These are phyloP conservation scores for Candida labiduridarum DNA, from an alignment of 1,139 yeast genomes.

Conservation along the genomic window DNA sequence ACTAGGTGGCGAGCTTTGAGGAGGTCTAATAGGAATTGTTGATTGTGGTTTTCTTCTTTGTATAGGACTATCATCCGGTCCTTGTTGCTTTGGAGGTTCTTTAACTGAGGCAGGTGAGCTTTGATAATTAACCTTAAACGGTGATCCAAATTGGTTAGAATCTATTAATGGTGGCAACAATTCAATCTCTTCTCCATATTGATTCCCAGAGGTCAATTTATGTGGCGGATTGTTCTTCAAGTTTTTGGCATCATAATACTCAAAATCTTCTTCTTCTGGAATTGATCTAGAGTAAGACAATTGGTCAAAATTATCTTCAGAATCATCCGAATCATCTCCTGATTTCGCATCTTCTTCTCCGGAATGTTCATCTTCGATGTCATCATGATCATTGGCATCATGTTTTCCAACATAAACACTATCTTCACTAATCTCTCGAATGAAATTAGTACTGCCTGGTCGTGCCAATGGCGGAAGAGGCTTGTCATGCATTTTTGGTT, in stretches of 20 bases:
- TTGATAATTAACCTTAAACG: constrained; percentile 31
- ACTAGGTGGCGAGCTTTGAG: constrained; percentile 3
- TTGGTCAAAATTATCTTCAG: constrained; percentile 14
- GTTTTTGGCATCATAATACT: constrained; percentile 27
- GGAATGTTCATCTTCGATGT: constrained; percentile 6
- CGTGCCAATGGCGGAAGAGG: constrained; percentile 4
- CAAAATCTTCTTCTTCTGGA: constrained; percentile 16
- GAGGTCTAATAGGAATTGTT: not conserved
- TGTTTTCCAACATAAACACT: constrained; percentile 11
- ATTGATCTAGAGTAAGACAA: constrained; percentile 8
- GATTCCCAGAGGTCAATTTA: constrained; percentile 21
- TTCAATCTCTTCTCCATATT: constrained; percentile 35
- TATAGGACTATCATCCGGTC: constrained; percentile 1
- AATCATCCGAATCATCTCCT: constrained; percentile 9
- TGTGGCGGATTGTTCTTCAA: constrained; percentile 31
- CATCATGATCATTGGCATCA: constrained; percentile 13
- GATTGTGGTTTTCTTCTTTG: constrained; percentile 1
- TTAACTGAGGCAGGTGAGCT: constrained; percentile 10
- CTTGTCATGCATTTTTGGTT: not conserved
- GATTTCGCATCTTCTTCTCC: constrained; percentile 6
- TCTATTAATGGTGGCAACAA: constrained; percentile 16
- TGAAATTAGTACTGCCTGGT: constrained; percentile 25
- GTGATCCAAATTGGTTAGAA: constrained; percentile 32
- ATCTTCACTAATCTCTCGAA: constrained; percentile 38
- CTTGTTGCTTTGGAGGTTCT: not conserved